Evolutionary conservation across 176 grass and related monocot genomes (phyloP).

Genomic region (Saccharum officinarum): DNA sequence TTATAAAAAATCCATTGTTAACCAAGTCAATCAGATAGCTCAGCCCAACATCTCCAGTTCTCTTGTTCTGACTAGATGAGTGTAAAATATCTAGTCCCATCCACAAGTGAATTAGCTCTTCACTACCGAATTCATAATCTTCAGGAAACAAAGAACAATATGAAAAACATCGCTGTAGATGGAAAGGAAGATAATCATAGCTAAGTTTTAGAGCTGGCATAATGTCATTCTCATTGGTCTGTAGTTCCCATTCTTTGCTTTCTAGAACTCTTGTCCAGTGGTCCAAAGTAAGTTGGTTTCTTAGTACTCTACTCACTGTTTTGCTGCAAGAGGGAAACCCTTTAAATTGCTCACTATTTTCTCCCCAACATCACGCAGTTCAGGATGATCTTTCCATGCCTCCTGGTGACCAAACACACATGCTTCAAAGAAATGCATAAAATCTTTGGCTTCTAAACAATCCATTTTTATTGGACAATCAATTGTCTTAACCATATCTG

Average conservation of each 20-base stretch:
- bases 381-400: not conserved
- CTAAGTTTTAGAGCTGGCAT: conserved; percentile 36
- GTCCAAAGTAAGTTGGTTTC: not conserved
- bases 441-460: not conserved
- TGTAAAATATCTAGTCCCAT: not conserved
- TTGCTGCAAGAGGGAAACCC: conserved; percentile 23
- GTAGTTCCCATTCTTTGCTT: conserved; percentile 27
- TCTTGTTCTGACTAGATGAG: not conserved
- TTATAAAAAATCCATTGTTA: not conserved
- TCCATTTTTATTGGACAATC: not conserved
- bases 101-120: conserved; percentile 24
- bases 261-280: conserved; percentile 26
- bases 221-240: not conserved
- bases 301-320: conserved; percentile 9
- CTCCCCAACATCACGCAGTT: not conserved
- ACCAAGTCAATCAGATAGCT: not conserved
- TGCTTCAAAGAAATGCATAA: not conserved
- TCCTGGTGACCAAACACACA: not conserved
- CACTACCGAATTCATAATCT: not conserved
- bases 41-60: not conserved
- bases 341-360: conserved; percentile 24
- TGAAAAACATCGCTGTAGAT: not conserved
- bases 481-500: not conserved
- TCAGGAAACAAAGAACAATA: conserved; percentile 28
- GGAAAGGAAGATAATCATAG: conserved; percentile 16